Evolutionary conservation across 352 stramenopile genomes (phyloP), one percentile per base, ranked within the genome.

Genomic region (Globisporangium nunn): DNA sequence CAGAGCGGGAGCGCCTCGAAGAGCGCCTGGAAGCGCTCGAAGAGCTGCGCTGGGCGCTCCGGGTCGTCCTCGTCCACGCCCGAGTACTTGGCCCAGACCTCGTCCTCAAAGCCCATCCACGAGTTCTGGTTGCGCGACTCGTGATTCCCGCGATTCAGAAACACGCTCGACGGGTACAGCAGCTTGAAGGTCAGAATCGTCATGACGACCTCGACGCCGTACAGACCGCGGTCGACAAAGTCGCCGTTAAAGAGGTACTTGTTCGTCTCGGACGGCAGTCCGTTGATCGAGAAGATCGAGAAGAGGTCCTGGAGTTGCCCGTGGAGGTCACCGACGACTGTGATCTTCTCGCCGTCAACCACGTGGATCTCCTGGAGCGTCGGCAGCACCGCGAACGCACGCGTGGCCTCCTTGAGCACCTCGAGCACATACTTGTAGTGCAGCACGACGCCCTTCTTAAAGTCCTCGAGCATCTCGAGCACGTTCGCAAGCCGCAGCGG

Each of bases 171-270:
- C 1, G 92, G 91, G 60, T 94, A 93, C 46, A 94, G 45, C 11
- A 91, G 54, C 59, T 77, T 85, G 69, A 95, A 94, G 33, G 75
- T 62, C 30, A 89, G 52, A 30, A 92, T 63, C 15, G 76, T 91
- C 69, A 91, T 90, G 49, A 88, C 63, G 15, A 91, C 75, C 59
- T 98, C 93, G 0, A 82, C 81, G 59, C 92, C 91, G 57, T 96
- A 88, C 41, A 78, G 64, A 0, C 95, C 95, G 23, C 95, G 81
- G 62, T 98, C 95, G 40, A 98, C 95, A 68, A 98, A 98, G 63
- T 98, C 95, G 0, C 95, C 95, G 67, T 98, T 98, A 74, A 98
- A 98, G 1, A 98, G 67, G 66, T 98, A 97, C 63, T 90, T 90
- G 71, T 98, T 98, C n/a, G 84, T 89, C 10, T 52, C 47, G 10